These are phyloP conservation scores for Lentinula lateritia DNA, from an alignment of 768 basidiomycete genomes.

Conservation along the genomic window DNA sequence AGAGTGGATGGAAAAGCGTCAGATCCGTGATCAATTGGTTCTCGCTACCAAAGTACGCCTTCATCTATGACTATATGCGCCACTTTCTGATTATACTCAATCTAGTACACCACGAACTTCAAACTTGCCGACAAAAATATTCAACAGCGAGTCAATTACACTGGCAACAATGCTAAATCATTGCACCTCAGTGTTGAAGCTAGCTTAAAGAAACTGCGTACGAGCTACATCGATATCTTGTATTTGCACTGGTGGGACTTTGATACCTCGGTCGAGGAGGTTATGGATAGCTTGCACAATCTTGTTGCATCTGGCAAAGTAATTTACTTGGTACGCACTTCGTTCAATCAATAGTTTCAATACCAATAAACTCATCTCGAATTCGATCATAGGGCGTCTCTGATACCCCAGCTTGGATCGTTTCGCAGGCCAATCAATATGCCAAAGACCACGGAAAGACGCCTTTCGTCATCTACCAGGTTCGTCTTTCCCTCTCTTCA, in stretches of 20 bases:
- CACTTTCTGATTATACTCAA: background rate
- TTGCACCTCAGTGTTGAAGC: slow-evolving; percentile 5
- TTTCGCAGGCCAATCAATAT: slow-evolving; percentile 6
- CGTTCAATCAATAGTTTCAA: background rate
- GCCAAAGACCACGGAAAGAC: slow-evolving; percentile 27
- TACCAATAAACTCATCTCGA: background rate
- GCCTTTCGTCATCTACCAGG: slow-evolving; percentile 15
- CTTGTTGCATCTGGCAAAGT: slow-evolving; percentile 36
- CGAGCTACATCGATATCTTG: slow-evolving; percentile 6
- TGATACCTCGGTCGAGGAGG: slow-evolving; percentile 6
- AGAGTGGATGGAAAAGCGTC: slow-evolving; percentile 44
- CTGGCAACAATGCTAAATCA: slow-evolving; percentile 42
- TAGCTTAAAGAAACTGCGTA: slow-evolving; percentile 6
- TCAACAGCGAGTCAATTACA: slow-evolving; percentile 31
- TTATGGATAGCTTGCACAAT: slow-evolving; percentile 26
- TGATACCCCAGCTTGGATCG: slow-evolving; percentile 11
- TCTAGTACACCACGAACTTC: slow-evolving; percentile 32
- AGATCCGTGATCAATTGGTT: slow-evolving; percentile 42
- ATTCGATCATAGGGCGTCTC: slow-evolving; percentile 14
- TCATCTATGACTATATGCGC: background rate
- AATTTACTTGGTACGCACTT: slow-evolving; percentile 24
- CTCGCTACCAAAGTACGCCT: slow-evolving; percentile 36
- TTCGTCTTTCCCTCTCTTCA: background rate
- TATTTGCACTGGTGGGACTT: slow-evolving; percentile 7
- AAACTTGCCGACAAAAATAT: slow-evolving; percentile 21